phyloP scores from a whole-genome alignment of 345 rosid genomes.

The Durio zibethinus region DNA sequence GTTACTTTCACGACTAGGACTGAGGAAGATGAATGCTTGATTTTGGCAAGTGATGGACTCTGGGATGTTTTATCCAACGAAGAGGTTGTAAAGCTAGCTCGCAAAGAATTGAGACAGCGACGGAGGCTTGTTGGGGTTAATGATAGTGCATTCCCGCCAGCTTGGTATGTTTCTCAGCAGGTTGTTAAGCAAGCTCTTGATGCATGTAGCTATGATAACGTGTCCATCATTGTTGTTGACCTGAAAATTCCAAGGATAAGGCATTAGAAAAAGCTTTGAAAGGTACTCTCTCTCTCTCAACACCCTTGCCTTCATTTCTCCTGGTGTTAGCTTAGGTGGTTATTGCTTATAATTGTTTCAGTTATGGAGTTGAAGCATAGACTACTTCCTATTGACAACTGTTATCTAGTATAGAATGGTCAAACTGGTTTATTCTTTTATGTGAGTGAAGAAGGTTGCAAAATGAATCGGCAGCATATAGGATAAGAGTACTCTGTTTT shows the following conservation, averaged over 20 bases:
- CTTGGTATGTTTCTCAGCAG: constrained; percentile 29
- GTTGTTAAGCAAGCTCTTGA: not conserved
- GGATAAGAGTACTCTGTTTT: not conserved
- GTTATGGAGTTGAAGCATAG: not conserved
- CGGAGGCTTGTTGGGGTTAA: constrained; percentile 24
- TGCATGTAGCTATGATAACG: constrained; percentile 36
- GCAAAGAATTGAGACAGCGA: constrained; percentile 35
- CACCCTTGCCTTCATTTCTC: not conserved
- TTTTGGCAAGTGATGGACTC: constrained; percentile 63
- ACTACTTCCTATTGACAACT: not conserved
- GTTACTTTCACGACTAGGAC: constrained; percentile 42
- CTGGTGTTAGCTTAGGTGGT: not conserved
- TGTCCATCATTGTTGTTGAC: constrained; percentile 56
- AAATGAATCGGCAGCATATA: not conserved
- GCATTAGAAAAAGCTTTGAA: constrained; percentile 26
- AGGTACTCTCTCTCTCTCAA: not conserved
- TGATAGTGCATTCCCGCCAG: not conserved
- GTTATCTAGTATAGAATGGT: not conserved
- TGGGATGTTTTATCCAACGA: constrained; percentile 68
- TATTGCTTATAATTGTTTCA: not conserved
- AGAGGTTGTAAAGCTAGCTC: constrained; percentile 51
- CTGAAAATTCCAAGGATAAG: constrained; percentile 36
- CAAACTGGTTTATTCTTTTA: not conserved
- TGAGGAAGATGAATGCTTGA: constrained; percentile 56
- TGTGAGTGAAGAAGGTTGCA: not conserved